These are phyloP conservation scores for Moringa oleifera DNA, from an alignment of 345 rosid species.

Conservation along the genomic window DNA sequence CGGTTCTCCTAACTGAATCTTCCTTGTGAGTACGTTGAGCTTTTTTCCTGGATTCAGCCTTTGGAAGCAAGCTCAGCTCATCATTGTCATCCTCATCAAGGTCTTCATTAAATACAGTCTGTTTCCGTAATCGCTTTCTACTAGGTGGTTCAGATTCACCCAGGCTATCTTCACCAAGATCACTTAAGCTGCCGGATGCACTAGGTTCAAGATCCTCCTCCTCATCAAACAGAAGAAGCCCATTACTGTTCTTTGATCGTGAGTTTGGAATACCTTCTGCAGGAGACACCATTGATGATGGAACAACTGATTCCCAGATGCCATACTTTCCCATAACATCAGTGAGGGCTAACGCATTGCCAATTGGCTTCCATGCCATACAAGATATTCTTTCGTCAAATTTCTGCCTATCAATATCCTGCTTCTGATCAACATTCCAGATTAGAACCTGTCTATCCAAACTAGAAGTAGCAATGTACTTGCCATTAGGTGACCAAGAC, in stretches of 20 bases:
- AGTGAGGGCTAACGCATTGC: constrained; percentile 83
- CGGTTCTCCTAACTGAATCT: constrained; percentile 34
- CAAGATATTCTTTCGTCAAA: constrained; percentile 70
- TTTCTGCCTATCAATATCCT: constrained; percentile 82
- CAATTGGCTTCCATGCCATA: constrained; percentile 90
- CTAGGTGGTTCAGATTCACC: constrained; percentile 57
- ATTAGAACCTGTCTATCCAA: constrained; percentile 80
- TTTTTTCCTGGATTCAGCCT: constrained; percentile 36
- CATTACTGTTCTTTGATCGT: constrained; percentile 57
- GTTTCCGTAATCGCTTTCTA: constrained; percentile 66
- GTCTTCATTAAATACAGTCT: constrained; percentile 36
- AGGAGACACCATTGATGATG: constrained; percentile 88
- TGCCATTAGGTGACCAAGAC: constrained; percentile 94
- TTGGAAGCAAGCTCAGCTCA: constrained; percentile 35
- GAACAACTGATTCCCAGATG: constrained; percentile 85
- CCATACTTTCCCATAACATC: constrained; percentile 79
- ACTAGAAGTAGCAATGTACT: constrained; percentile 86
- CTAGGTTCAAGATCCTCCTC: constrained; percentile 53
- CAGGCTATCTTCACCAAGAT: constrained; percentile 49
- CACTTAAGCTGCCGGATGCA: constrained; percentile 62
- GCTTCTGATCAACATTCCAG: constrained; percentile 83
- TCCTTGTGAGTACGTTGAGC: constrained; percentile 28
- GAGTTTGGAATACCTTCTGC: constrained; percentile 64
- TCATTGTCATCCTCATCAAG: constrained; percentile 40
- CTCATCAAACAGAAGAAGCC: constrained; percentile 65